These are phyloP conservation scores for Yarrowia yakushimensis DNA, from an alignment of 805 yeast genomes.

Conservation along the genomic window DNA sequence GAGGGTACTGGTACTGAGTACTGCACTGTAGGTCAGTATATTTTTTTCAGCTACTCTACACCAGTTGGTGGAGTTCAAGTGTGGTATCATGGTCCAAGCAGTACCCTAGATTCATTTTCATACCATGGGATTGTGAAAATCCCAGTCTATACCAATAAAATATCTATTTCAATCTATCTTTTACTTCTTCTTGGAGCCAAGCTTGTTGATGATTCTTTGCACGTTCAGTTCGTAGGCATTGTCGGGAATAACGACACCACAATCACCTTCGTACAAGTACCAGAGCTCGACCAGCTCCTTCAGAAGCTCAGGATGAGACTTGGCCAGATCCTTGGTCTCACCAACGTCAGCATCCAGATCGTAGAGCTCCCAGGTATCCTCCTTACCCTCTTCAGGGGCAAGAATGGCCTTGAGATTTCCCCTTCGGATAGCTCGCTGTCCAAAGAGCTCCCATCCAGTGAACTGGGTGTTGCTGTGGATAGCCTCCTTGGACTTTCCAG, in stretches of 20 bases:
- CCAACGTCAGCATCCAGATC: conserved; percentile 46
- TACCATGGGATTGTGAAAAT: too few species aligned
- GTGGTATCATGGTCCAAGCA: too few species aligned
- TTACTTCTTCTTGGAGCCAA: too few species aligned
- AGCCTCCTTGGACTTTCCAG: conserved; percentile 32
- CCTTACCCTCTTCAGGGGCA: conserved; percentile 46
- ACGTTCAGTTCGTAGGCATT: conserved; percentile 12
- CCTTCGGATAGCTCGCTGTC: conserved; percentile 53
- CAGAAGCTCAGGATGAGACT: conserved; percentile 40
- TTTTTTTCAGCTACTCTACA: too few species aligned
- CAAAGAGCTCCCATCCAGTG: conserved; percentile 55
- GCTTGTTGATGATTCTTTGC: not conserved
- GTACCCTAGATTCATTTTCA: too few species aligned
- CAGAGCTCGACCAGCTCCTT: conserved; percentile 47
- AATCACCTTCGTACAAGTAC: conserved; percentile 47
- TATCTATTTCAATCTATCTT: too few species aligned
- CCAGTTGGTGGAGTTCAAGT: too few species aligned
- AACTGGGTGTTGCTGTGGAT: conserved; percentile 41
- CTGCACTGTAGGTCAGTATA: too few species aligned
- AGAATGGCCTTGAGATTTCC: conserved; percentile 51
- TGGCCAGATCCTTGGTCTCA: conserved; percentile 48
- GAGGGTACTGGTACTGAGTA: too few species aligned
- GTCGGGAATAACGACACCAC: conserved; percentile 27
- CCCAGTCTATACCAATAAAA: too few species aligned
- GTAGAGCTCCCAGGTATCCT: conserved; percentile 45